Conservation (phyloP, 306 rosid genomes). For the Alnus glutinosa region DNA sequence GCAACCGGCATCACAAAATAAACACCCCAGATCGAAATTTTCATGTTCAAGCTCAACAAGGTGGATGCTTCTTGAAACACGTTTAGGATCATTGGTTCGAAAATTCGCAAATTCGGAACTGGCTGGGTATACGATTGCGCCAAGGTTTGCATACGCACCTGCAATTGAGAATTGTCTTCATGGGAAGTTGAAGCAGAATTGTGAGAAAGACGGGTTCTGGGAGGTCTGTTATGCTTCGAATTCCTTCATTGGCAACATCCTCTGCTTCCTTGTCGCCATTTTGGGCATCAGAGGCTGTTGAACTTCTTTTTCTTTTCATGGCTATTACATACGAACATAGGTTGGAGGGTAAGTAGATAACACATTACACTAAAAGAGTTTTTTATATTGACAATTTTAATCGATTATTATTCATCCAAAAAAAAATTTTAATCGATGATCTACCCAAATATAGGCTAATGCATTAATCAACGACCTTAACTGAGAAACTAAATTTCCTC, state of each 20-base stretch:
- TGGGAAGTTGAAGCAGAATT: conserved; percentile 23
- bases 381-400: no score
- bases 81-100: not conserved
- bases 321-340: not conserved
- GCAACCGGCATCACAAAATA: not conserved
- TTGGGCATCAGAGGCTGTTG: not conserved
- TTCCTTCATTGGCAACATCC: conserved; percentile 5
- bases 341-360: not conserved
- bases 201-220: not conserved
- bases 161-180: conserved; percentile 26
- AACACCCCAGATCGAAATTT: not conserved
- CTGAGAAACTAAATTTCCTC: no score
- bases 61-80: conserved; percentile 20
- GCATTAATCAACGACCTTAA: no score
- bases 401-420: no score
- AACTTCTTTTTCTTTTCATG: not conserved
- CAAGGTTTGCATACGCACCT: conserved; percentile 32
- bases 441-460: no score
- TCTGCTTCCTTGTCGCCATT: not conserved
- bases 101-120: conserved; percentile 24
- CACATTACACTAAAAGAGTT: no score
- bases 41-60: conserved; percentile 24
- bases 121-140: conserved; percentile 15
- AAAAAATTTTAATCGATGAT: no score
- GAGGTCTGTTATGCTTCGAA: conserved; percentile 6